phyloP scores from a whole-genome alignment of 2,329 filamentous ascomycete species.

The Verticillium albo-atrum region DNA sequence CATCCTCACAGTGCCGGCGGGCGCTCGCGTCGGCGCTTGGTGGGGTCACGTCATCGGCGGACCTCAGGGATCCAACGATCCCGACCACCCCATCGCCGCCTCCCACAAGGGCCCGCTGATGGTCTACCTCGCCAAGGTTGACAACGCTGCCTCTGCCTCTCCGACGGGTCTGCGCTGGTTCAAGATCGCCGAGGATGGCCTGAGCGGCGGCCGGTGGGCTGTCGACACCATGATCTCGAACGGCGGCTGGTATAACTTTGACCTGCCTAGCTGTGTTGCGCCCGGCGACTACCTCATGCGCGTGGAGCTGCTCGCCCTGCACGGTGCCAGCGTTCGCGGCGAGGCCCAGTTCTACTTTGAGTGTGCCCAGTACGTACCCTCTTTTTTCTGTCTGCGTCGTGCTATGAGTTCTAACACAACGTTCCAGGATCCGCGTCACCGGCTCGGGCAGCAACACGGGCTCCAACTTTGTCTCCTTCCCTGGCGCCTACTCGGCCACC shows the following conservation, averaged over 20 bases:
- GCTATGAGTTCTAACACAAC: not conserved
- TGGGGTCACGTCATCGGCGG: constrained; percentile 49
- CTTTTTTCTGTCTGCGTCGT: not conserved
- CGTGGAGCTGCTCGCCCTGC: constrained; percentile 41
- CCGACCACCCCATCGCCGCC: constrained; percentile 43
- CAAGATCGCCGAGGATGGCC: constrained; percentile 43
- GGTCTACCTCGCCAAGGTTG: constrained; percentile 43
- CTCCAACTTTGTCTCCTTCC: constrained; percentile 31
- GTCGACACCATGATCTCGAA: constrained; percentile 18
- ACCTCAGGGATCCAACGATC: constrained; percentile 34
- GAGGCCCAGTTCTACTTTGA: constrained; percentile 36
- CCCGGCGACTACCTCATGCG: constrained; percentile 38
- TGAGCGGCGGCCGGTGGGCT: constrained; percentile 21
- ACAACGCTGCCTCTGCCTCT: constrained; percentile 36
- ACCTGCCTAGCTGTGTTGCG: constrained; percentile 31
- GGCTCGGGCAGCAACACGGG: constrained; percentile 25
- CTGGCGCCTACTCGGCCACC: constrained; percentile 25
- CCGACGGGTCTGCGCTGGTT: constrained; percentile 39
- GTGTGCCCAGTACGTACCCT: constrained; percentile 34
- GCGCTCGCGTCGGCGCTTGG: constrained; percentile 41
- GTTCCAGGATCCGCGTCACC: constrained; percentile 15
- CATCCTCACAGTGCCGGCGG: constrained; percentile 40
- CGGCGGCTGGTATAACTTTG: constrained; percentile 28
- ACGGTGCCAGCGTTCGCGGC: constrained; percentile 25
- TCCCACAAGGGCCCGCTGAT: constrained; percentile 45